Conservation (phyloP, 2,329 filamentous ascomycete genomes). For the Fusarium tanahbumbuense region DNA sequence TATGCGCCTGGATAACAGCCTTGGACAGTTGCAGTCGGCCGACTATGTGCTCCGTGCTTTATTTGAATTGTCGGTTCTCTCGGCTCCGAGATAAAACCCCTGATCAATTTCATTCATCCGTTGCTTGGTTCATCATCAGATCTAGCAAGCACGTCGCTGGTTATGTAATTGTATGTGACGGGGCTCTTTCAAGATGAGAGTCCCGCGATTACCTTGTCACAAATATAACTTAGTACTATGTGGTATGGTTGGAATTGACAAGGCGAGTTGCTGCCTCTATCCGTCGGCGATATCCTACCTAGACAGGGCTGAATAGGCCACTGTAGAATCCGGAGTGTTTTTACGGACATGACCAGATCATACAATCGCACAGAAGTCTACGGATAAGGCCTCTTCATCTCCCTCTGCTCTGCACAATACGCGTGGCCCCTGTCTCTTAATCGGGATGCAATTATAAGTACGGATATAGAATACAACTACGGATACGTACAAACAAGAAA, state of each 20-base stretch:
- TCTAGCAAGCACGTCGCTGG: slow-evolving; percentile 12
- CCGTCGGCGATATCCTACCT: slow-evolving; percentile 16
- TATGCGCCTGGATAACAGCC: slow-evolving; percentile 26
- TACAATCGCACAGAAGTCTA: background rate
- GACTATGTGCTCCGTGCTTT: slow-evolving; percentile 35
- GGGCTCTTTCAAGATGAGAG: background rate
- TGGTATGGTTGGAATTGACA: slow-evolving; percentile 17
- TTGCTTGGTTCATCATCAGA: background rate
- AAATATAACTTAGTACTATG: slow-evolving; percentile 10
- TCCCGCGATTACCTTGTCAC: slow-evolving; percentile 12
- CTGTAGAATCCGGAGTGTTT: background rate
- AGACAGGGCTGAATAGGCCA: slow-evolving; percentile 41
- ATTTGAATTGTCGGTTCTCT: slow-evolving; percentile 30
- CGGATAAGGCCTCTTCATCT: background rate
- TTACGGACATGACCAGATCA: too few relatives aligned
- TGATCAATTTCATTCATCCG: slow-evolving; percentile 8
- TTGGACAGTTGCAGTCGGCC: slow-evolving; percentile 37
- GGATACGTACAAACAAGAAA: background rate
- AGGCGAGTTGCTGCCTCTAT: slow-evolving; percentile 16
- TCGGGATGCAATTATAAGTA: background rate
- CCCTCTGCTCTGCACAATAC: background rate
- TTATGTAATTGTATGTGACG: background rate
- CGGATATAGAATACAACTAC: background rate
- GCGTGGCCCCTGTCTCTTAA: background rate
- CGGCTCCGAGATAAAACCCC: slow-evolving; percentile 37